phyloP scores from a whole-genome alignment of 441 rosid species.

The Syzygium syzygioides region DNA sequence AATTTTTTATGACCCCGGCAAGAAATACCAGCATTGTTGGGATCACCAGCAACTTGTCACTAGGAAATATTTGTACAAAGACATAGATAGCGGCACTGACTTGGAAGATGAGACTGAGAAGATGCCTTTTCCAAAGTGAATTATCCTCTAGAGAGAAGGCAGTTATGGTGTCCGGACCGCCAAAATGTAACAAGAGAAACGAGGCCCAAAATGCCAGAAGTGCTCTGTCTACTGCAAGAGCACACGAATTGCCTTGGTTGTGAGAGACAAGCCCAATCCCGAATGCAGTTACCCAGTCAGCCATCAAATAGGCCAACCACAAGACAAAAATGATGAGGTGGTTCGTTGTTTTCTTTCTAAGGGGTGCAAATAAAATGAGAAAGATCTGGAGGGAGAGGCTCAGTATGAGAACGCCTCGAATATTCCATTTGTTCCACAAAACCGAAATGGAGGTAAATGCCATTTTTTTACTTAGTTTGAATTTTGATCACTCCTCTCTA shows the following conservation, averaged over 20 bases:
- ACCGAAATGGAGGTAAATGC: not conserved
- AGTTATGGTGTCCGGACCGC: not conserved
- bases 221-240: no score
- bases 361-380: not conserved
- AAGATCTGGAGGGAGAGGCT: not conserved
- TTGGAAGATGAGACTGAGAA: no score
- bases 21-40: not conserved
- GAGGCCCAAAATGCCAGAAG: not conserved
- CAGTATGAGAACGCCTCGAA: accelerated
- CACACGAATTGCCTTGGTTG: no score
- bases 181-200: not conserved
- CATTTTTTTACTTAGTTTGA: no score
- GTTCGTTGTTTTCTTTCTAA: accelerated
- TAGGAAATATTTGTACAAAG: no score
- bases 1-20: not conserved
- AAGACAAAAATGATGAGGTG: not conserved
- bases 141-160: no score
- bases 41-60: not conserved
- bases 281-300: accelerated
- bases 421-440: not conserved
- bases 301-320: not conserved
- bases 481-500: no score
- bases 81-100: no score
- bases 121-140: no score
- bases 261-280: no score